Conservation (phyloP, 768 basidiomycete genomes). For the Suillus bovinus region DNA sequence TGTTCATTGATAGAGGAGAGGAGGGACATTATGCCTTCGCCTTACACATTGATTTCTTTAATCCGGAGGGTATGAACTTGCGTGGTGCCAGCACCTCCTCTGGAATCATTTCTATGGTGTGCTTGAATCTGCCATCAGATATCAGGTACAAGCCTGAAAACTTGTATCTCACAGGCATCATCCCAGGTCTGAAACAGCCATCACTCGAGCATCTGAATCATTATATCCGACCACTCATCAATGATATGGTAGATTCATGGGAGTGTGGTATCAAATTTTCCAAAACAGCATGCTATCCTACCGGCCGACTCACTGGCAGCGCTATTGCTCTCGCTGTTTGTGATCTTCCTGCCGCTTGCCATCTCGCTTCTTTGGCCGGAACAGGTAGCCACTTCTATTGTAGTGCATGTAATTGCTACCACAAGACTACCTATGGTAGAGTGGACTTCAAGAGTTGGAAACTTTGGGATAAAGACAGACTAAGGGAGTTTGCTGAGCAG, state of each 20-base stretch:
- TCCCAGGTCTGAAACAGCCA: too few relatives aligned
- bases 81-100: not conserved
- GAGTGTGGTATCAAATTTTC: slow-evolving; percentile 16
- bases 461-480: too few relatives aligned
- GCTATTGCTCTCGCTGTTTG: slow-evolving; percentile 24
- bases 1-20: slow-evolving; percentile 15
- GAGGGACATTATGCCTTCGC: slow-evolving; percentile 4
- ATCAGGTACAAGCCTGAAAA: too few relatives aligned
- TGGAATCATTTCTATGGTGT: not conserved
- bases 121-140: too few relatives aligned
- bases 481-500: too few relatives aligned
- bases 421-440: too few relatives aligned
- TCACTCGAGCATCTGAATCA: slow-evolving; percentile 11
- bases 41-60: slow-evolving; percentile 17
- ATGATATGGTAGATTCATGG: slow-evolving; percentile 20
- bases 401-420: too few relatives aligned
- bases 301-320: slow-evolving; percentile 12
- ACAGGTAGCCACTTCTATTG: too few relatives aligned
- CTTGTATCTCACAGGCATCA: too few relatives aligned
- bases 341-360: too few relatives aligned
- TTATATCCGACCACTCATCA: slow-evolving; percentile 4
- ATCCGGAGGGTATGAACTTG: not conserved
- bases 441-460: too few relatives aligned
- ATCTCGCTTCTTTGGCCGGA: too few relatives aligned
- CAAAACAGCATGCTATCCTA: slow-evolving; percentile 11